Evolutionary conservation across 208 protist species (phyloP).

Genomic region (Strigomonas culicis): DNA sequence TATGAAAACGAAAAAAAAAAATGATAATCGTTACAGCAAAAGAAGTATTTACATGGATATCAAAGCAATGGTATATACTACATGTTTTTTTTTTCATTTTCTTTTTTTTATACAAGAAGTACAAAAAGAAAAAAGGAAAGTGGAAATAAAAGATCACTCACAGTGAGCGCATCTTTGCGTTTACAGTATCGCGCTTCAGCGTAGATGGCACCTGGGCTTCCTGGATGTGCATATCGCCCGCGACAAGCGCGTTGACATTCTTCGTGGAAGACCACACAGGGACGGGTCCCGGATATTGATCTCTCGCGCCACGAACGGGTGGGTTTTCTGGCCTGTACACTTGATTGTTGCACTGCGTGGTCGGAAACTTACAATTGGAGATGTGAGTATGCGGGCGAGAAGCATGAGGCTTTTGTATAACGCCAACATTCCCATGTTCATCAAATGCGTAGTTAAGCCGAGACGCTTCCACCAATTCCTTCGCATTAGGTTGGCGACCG

Average conservation of each 20-base stretch:
- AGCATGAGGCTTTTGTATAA: constrained; percentile 78
- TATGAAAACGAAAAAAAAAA: constrained; percentile 8
- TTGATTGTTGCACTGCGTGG: constrained; percentile 49
- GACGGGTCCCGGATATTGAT: constrained; percentile 76
- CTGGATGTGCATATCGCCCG: constrained; percentile 61
- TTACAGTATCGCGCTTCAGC: constrained; percentile 22
- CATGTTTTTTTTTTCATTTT: not conserved
- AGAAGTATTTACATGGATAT: not conserved
- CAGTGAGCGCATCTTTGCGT: constrained; percentile 26
- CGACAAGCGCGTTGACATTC: constrained; percentile 57
- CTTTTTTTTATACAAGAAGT: not conserved
- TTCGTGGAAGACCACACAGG: constrained; percentile 82
- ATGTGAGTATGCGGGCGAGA: constrained; percentile 78
- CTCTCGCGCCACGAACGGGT: constrained; percentile 56
- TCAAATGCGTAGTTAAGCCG: constrained; percentile 68
- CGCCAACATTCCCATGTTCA: constrained; percentile 66
- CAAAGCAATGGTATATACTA: not conserved
- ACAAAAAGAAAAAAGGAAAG: constrained; percentile 13
- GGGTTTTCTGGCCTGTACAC: constrained; percentile 57
- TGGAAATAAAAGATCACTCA: constrained; percentile 14
- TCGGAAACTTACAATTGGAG: constrained; percentile 46
- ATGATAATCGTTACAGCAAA: constrained; percentile 1
- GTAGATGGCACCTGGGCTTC: constrained; percentile 37
- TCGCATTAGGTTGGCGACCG: constrained; percentile 53
- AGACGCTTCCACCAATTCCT: constrained; percentile 73